These are phyloP conservation scores for Thelephora terrestris DNA, from an alignment of 1,284 basidiomycete genomes.

Conservation along the genomic window DNA sequence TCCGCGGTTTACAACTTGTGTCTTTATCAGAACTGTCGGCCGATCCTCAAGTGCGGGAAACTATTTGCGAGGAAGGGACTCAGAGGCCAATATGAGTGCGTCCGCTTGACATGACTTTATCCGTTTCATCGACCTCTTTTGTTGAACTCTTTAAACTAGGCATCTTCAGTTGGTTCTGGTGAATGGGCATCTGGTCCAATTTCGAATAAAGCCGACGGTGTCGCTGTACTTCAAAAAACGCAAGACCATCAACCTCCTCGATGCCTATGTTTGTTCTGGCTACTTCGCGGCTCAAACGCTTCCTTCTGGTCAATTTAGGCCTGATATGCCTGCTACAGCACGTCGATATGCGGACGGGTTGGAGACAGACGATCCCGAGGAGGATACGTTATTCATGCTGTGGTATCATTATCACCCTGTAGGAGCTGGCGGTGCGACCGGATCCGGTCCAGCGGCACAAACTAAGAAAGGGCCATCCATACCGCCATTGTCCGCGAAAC, in stretches of 20 bases:
- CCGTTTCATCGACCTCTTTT: background rate
- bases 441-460: conserved; percentile 1
- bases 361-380: conserved; percentile 66
- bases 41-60: conserved; percentile 61
- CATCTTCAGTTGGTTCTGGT: conserved; percentile 61
- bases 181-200: conserved; percentile 54
- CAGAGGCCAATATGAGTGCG: conserved; percentile 62
- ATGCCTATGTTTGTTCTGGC: conserved; percentile 72
- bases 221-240: conserved; percentile 40
- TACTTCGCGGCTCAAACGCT: conserved; percentile 62
- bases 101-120: conserved; percentile 8
- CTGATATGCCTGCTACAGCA: conserved; percentile 39
- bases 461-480: conserved; percentile 15
- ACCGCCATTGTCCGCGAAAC: conserved; percentile 50
- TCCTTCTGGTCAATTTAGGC: conserved; percentile 48
- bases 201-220: conserved; percentile 41
- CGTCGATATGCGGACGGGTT: conserved; percentile 73
- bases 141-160: conserved; percentile 26
- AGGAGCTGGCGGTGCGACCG: conserved; percentile 10
- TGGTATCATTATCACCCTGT: conserved; percentile 41
- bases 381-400: conserved; percentile 66
- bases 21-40: conserved; percentile 60
- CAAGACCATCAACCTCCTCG: conserved; percentile 47
- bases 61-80: conserved; percentile 60
- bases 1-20: conserved; percentile 75